phyloP scores from a whole-genome alignment of 106 monocot genomes.

The Gastrodia elata region DNA sequence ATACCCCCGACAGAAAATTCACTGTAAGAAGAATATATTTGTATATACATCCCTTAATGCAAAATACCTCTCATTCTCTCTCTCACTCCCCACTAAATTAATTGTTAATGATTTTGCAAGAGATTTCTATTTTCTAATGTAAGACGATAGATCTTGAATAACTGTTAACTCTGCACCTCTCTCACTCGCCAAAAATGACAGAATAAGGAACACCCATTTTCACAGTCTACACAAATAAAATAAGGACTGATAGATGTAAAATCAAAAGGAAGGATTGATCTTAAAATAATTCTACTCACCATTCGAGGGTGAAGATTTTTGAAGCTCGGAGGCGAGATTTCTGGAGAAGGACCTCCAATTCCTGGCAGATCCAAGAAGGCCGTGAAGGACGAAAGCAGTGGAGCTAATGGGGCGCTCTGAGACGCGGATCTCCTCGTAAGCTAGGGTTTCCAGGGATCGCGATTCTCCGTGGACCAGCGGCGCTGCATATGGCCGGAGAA shows the following conservation, averaged over 20 bases:
- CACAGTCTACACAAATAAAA: neutral
- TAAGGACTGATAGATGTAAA: neutral
- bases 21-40: too few species aligned
- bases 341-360: constrained; percentile 58
- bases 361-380: constrained; percentile 48
- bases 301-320: constrained; percentile 18
- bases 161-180: too few species aligned
- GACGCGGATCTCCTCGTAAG: constrained; percentile 43
- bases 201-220: neutral
- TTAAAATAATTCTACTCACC: constrained; percentile 21
- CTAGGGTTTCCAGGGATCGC: constrained; percentile 34
- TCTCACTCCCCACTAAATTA: too few species aligned
- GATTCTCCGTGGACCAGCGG: constrained; percentile 7
- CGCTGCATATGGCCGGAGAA: neutral
- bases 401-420: constrained; percentile 22
- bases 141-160: too few species aligned
- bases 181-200: neutral
- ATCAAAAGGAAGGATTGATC: neutral
- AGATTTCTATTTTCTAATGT: too few species aligned
- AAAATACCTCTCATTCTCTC: too few species aligned
- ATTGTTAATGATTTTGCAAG: too few species aligned
- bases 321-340: constrained; percentile 33
- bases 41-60: too few species aligned
- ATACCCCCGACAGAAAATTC: too few species aligned
- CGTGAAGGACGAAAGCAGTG: constrained; percentile 56